Conservation (phyloP, 108 stramenopile species). For the Cyclotella kingstonii region DNA sequence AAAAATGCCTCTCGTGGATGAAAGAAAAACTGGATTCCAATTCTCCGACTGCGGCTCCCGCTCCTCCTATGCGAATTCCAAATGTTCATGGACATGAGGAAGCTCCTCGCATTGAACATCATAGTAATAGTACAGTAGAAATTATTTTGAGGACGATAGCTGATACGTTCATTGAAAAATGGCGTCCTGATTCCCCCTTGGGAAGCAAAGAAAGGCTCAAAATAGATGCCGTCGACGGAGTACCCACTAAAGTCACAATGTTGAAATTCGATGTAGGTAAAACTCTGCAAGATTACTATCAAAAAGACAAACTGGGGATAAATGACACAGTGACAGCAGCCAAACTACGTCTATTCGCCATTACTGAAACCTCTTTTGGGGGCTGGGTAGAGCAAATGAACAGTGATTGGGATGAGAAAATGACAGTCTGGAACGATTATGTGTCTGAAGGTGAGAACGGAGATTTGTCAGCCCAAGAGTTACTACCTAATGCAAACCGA, state of each 20-base stretch:
- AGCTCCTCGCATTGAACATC: too few species aligned
- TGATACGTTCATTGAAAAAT: conserved; percentile 22
- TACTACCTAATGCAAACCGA: background rate
- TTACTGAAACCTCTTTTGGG: conserved; percentile 13
- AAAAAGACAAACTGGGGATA: background rate
- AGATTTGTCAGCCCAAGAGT: background rate
- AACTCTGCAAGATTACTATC: background rate
- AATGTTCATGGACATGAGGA: too few species aligned
- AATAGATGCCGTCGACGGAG: conserved; percentile 6
- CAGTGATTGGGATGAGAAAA: conserved; percentile 18
- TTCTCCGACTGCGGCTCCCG: too few species aligned
- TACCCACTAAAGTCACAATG: conserved; percentile 17
- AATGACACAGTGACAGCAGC: background rate
- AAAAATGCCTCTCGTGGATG: too few species aligned
- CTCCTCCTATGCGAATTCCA: too few species aligned
- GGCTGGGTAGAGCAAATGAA: conserved; percentile 12
- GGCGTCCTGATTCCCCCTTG: conserved; percentile 3
- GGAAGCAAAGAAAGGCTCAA: conserved; percentile 10
- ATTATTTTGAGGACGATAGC: conserved; percentile 1
- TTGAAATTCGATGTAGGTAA: conserved; percentile 13
- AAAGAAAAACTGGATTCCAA: too few species aligned
- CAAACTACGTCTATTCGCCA: conserved; percentile 12
- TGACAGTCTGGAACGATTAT: conserved; percentile 22
- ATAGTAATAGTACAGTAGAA: background rate
- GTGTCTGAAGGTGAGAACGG: conserved; percentile 1